Evolutionary conservation across 768 basidiomycete species (phyloP).

Genomic region (Leccinum ochraceum): DNA sequence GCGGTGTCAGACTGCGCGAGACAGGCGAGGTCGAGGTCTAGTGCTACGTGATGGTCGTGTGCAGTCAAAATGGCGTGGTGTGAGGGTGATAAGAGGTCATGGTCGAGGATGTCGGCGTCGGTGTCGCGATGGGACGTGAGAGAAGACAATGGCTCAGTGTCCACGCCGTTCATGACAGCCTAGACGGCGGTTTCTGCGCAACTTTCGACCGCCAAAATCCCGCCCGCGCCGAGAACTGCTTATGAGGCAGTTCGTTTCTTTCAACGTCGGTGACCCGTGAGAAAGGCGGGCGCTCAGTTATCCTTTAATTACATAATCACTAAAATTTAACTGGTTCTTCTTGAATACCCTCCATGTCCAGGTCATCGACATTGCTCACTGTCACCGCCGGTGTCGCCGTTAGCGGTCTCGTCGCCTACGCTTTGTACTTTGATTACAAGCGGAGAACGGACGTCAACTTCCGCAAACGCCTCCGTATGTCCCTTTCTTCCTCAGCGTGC

Average conservation of each 20-base stretch:
- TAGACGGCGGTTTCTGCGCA: constrained; percentile 21
- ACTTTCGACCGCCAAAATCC: constrained; percentile 23
- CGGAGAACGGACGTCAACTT: constrained; percentile 86
- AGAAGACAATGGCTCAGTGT: constrained; percentile 35
- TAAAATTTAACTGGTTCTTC: constrained; percentile 1
- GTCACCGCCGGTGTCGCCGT: constrained; percentile 46
- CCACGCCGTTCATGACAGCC: constrained; percentile 45
- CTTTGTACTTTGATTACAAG: constrained; percentile 92
- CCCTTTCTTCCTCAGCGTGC: constrained; percentile 4
- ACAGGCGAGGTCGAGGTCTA: constrained; percentile 30
- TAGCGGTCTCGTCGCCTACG: constrained; percentile 71
- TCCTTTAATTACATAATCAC: constrained; percentile 26
- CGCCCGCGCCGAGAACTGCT: constrained; percentile 21
- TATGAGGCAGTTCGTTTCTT: constrained; percentile 25
- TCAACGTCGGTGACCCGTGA: constrained; percentile 26
- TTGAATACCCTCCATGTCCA: constrained; percentile 19
- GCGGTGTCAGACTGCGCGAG: constrained; percentile 29
- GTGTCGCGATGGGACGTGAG: constrained; percentile 31
- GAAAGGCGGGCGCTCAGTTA: constrained; percentile 18
- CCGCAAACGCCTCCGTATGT: constrained; percentile 85
- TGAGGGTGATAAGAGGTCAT: constrained; percentile 34
- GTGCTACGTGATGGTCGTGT: constrained; percentile 35
- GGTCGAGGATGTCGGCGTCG: constrained; percentile 35
- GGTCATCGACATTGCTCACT: constrained; percentile 42
- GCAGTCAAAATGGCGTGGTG: constrained; percentile 29